Evolutionary conservation across 129 eudicot genomes (phyloP).

Genomic region (Rutidosis leptorrhynchoides): DNA sequence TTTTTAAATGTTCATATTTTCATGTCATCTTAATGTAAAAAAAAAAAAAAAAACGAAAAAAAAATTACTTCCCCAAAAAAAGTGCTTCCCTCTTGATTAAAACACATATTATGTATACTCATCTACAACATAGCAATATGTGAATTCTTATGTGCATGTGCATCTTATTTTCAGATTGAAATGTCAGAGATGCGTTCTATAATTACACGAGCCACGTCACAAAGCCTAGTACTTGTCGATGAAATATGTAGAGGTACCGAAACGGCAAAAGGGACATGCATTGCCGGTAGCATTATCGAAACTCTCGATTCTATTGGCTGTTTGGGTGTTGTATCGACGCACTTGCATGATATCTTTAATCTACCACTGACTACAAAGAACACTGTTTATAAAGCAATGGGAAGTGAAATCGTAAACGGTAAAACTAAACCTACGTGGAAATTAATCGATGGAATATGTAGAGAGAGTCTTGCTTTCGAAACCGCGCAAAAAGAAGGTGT

Average conservation of each 20-base stretch:
- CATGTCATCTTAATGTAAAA: no score
- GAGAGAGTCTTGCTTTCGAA: conserved; percentile 98
- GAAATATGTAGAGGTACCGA: conserved; percentile 98
- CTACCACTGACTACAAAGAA: conserved; percentile 60
- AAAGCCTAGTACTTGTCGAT: conserved; percentile 90
- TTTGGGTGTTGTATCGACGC: conserved; percentile 88
- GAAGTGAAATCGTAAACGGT: conserved; percentile 56
- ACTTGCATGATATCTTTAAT: conserved; percentile 81
- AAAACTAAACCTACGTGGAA: conserved; percentile 88
- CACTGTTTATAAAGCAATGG: conserved; percentile 77
- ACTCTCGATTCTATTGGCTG: conserved; percentile 76
- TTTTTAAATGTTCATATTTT: no score
- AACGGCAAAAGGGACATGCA: conserved; percentile 95
- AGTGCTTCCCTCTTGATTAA: no score
- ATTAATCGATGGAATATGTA: conserved; percentile 81
- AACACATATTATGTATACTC: no score
- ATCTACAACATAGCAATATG: no score
- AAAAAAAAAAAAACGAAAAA: no score
- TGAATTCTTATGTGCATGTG: background rate
- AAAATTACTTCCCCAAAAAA: background rate
- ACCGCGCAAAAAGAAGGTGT: conserved; percentile 91
- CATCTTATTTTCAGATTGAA: conserved; percentile 58
- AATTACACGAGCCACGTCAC: conserved; percentile 65
- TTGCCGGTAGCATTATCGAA: conserved; percentile 87
- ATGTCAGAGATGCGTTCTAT: conserved; percentile 95